phyloP scores from a whole-genome alignment of 78 protist genomes.

The Mantamonas sphyraenae region DNA sequence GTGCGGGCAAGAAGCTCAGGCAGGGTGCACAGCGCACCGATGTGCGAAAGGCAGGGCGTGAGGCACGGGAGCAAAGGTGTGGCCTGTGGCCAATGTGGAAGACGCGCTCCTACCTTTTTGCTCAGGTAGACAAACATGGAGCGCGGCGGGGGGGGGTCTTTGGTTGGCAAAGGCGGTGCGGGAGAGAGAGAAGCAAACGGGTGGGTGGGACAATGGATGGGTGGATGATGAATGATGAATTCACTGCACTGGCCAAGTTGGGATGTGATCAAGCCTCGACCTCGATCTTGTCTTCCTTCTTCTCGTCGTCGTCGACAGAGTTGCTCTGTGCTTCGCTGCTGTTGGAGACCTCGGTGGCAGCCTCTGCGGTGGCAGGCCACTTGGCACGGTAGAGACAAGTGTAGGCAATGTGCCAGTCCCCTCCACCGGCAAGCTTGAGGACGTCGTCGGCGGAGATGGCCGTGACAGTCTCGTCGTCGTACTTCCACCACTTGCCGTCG shows the following conservation, averaged over 20 bases:
- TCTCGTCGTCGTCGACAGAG: no score
- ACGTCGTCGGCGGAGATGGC: constrained; percentile 52
- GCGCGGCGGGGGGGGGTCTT: neutral
- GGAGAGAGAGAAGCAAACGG: neutral
- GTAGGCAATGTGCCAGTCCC: constrained; percentile 84
- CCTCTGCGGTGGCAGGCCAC: neutral
- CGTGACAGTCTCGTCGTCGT: constrained; percentile 73
- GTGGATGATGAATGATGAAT: neutral
- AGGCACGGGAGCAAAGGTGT: neutral
- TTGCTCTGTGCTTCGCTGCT: no score
- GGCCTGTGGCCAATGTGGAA: neutral
- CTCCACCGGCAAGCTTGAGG: constrained; percentile 53
- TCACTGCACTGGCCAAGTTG: neutral
- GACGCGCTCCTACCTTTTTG: constrained; percentile 13
- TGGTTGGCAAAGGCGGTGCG: neutral
- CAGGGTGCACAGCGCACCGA: neutral
- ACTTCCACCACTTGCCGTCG: constrained; percentile 56
- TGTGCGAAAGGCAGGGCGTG: neutral
- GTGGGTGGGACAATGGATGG: neutral
- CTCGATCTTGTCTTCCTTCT: neutral
- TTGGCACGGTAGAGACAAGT: constrained; percentile 47
- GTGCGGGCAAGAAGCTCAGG: neutral
- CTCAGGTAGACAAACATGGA: constrained; percentile 53
- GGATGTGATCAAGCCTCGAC: neutral
- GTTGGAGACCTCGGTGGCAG: no score